phyloP scores from a whole-genome alignment of 1,139 yeast genomes.

The Tardiomyces digboiensis region DNA sequence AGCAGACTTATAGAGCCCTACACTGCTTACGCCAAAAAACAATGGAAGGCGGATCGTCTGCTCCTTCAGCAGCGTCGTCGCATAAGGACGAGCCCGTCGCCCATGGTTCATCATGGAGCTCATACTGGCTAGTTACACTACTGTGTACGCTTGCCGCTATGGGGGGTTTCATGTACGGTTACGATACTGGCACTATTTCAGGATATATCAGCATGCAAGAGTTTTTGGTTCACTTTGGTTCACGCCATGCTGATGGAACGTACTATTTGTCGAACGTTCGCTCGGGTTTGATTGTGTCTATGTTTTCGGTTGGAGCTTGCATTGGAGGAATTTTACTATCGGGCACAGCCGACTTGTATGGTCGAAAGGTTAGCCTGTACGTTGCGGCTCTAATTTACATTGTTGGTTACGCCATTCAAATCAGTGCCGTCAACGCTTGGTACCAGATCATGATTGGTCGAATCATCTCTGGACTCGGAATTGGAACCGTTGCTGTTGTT shows the following conservation, averaged over 20 bases:
- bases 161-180: slow-evolving; percentile 24
- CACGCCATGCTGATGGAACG: slow-evolving; percentile 12
- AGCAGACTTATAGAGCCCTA: no score
- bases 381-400: neutral
- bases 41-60: no score
- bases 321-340: slow-evolving; percentile 42
- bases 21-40: no score
- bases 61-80: neutral
- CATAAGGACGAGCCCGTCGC: neutral
- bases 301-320: slow-evolving; percentile 45
- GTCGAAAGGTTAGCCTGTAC: neutral
- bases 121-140: slow-evolving; percentile 14
- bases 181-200: slow-evolving; percentile 37
- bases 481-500: slow-evolving; percentile 54
- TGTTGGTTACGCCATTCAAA: slow-evolving; percentile 6
- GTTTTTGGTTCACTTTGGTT: slow-evolving; percentile 45
- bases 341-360: slow-evolving; percentile 35
- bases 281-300: slow-evolving; percentile 41
- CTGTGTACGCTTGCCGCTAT: slow-evolving; percentile 24
- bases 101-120: neutral
- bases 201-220: slow-evolving; percentile 69
- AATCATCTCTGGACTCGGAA: slow-evolving; percentile 48
- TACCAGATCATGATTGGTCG: slow-evolving; percentile 34
- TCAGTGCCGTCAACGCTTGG: slow-evolving; percentile 5
- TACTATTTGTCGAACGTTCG: slow-evolving; percentile 32